Conservation (phyloP, 1,284 basidiomycete genomes). For the Tilletia caries region DNA sequence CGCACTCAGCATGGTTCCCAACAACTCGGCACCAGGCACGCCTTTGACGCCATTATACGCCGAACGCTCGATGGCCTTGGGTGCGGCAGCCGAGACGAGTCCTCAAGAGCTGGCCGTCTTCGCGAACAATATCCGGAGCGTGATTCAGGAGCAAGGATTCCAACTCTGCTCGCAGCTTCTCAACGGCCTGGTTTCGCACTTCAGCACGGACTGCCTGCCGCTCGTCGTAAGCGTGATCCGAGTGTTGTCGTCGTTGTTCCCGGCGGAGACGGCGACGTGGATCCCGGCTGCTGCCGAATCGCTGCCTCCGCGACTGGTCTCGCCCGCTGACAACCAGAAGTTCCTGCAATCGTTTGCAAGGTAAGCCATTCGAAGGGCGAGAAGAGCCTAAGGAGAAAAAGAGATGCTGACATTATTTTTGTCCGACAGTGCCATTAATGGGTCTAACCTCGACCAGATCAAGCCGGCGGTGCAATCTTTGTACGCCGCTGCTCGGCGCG, state of each 20-base stretch:
- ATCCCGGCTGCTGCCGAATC: constrained; percentile 69
- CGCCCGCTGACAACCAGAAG: constrained; percentile 68
- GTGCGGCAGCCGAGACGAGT: constrained; percentile 54
- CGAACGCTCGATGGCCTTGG: background rate
- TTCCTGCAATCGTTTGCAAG: constrained; percentile 65
- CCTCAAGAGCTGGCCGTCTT: constrained; percentile 67
- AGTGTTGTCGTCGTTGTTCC: constrained; percentile 66
- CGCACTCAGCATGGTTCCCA: constrained; percentile 34
- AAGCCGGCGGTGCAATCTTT: constrained; percentile 33
- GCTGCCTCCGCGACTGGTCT: constrained; percentile 65
- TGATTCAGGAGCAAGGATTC: constrained; percentile 71
- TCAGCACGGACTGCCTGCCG: constrained; percentile 78
- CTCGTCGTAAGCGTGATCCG: constrained; percentile 74
- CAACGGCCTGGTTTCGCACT: constrained; percentile 71
- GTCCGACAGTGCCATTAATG: background rate
- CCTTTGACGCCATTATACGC: constrained; percentile 15
- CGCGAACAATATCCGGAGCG: constrained; percentile 65
- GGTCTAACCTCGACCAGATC: constrained; percentile 28
- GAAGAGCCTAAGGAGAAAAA: background rate
- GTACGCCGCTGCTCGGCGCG: constrained; percentile 33
- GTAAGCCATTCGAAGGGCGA: constrained; percentile 19
- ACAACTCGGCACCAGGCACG: constrained; percentile 25
- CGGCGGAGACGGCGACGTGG: constrained; percentile 69
- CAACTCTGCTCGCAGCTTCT: constrained; percentile 71
- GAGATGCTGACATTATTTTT: constrained; percentile 4